Evolutionary conservation across 768 basidiomycete species (phyloP).

Genomic region (Leucosporidium scottii): DNA sequence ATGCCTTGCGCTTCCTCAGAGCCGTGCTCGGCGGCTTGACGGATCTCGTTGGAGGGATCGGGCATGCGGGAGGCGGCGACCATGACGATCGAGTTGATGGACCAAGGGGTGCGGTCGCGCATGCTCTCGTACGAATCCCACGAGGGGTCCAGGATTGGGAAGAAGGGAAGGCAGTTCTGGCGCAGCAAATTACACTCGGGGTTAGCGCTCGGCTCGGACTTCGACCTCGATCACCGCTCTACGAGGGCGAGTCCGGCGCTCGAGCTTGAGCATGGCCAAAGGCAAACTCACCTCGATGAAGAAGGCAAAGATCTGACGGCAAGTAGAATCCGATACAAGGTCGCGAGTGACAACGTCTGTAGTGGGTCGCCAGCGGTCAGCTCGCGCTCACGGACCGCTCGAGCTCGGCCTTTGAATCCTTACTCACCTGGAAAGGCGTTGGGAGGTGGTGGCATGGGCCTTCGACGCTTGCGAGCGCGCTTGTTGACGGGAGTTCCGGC

Average conservation of each 20-base stretch:
- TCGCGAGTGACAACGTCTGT: neutral
- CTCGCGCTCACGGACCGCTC: neutral
- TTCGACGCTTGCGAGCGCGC: neutral
- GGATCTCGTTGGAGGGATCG: neutral
- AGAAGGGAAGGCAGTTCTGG: conserved; percentile 80
- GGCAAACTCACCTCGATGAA: neutral
- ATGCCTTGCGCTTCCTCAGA: conserved; percentile 93
- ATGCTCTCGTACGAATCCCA: conserved; percentile 91
- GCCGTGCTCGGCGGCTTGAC: conserved; percentile 58
- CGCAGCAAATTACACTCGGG: too few species aligned
- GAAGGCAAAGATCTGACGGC: neutral
- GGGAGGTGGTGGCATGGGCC: conserved; percentile 6
- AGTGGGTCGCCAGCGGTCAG: neutral
- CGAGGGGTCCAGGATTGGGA: conserved; percentile 83
- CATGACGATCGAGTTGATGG: conserved; percentile 86
- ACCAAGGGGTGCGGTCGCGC: conserved; percentile 89
- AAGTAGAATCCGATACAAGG: too few species aligned
- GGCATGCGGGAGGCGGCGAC: conserved; percentile 57
- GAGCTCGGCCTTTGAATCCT: too few species aligned
- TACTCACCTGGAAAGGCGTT: conserved; percentile 15
- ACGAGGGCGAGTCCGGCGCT: conserved; percentile 40
- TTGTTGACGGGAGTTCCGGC: conserved; percentile 36
- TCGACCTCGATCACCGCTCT: conserved; percentile 69
- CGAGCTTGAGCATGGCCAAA: neutral
- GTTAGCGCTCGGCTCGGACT: too few species aligned